Percentiles rank a stretch among this genome's conserved stretches.
phyloP scores from a whole-genome alignment of 2,329 filamentous ascomycete species.

The Alternaria alternata region DNA sequence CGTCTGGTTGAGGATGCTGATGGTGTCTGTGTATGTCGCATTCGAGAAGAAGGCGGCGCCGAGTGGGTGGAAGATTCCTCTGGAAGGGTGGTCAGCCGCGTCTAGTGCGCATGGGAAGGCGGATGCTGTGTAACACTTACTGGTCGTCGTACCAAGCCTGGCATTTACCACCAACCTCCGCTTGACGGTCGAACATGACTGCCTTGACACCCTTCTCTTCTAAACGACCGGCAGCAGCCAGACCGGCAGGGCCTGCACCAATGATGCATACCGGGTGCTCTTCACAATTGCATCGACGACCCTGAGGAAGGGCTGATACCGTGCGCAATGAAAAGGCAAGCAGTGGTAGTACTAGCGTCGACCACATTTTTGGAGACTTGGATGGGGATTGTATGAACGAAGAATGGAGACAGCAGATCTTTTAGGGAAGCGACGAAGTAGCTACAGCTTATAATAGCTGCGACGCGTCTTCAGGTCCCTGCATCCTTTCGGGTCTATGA shows the following conservation, averaged over 20 bases:
- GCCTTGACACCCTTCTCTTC: slow-evolving; percentile 47
- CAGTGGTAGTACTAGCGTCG: slow-evolving; percentile 32
- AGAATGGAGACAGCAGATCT: slow-evolving; percentile 11
- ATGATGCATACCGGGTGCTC: slow-evolving; percentile 49
- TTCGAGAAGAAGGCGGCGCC: slow-evolving; percentile 53
- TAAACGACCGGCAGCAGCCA: slow-evolving; percentile 45
- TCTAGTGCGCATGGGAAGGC: slow-evolving; percentile 19
- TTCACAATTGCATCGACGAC: slow-evolving; percentile 22
- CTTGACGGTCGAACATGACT: slow-evolving; percentile 49
- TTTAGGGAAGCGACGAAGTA: slow-evolving; percentile 26
- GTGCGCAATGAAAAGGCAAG: slow-evolving; percentile 34
- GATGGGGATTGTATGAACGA: not conserved
- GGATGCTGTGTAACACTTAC: slow-evolving; percentile 44
- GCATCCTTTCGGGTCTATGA: slow-evolving; percentile 5
- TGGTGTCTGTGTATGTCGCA: slow-evolving; percentile 45
- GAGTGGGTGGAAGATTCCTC: slow-evolving; percentile 50
- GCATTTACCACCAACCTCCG: slow-evolving; percentile 49
- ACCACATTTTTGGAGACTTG: slow-evolving; percentile 31
- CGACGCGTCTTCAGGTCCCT: slow-evolving; percentile 11
- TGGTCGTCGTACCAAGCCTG: slow-evolving; percentile 49
- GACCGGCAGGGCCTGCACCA: slow-evolving; percentile 48
- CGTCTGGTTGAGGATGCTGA: slow-evolving; percentile 46
- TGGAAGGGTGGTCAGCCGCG: slow-evolving; percentile 47
- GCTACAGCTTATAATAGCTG: slow-evolving; percentile 37
- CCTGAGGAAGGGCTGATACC: slow-evolving; percentile 36